A percentile compares a stretch with the other conserved stretches of the same genome.
Conservation (phyloP, 495 filamentous ascomycete species). For the Pyrenula aspistea region DNA sequence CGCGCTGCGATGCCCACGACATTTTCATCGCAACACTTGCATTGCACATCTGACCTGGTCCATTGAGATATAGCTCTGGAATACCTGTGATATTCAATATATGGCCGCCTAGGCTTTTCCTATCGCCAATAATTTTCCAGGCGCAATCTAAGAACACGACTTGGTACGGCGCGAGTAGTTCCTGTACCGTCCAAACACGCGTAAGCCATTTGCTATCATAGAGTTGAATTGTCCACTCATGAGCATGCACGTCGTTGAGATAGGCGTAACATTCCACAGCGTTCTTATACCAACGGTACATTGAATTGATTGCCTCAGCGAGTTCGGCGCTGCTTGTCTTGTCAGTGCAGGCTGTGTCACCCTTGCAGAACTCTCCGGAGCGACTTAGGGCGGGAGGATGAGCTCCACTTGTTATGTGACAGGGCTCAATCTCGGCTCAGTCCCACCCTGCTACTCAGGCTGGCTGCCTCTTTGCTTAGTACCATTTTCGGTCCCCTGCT, state of each 20-base stretch:
- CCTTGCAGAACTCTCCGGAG: background rate
- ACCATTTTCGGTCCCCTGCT: background rate
- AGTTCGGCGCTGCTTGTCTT: background rate
- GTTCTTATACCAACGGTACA: background rate
- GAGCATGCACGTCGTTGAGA: background rate
- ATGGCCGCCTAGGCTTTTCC: background rate
- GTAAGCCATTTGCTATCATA: constrained; percentile 4
- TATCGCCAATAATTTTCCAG: constrained; percentile 15
- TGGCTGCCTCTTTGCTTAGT: background rate
- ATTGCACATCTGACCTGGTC: too few species aligned
- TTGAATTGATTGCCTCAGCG: too few species aligned
- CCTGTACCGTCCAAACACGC: constrained; percentile 8
- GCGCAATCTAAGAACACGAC: constrained; percentile 9
- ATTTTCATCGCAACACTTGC: constrained; percentile 13
- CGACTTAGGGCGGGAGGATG: background rate
- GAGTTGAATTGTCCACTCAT: too few species aligned
- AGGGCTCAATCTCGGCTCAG: background rate
- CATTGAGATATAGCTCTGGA: background rate
- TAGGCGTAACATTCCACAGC: background rate
- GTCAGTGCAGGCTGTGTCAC: background rate
- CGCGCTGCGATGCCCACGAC: constrained; percentile 17
- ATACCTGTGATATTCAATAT: constrained; percentile 13
- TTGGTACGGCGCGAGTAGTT: constrained; percentile 5
- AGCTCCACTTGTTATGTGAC: background rate
- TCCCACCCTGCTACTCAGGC: background rate